Conservation (phyloP, 164 flowering plant species). For the Magnolia officinalis region DNA sequence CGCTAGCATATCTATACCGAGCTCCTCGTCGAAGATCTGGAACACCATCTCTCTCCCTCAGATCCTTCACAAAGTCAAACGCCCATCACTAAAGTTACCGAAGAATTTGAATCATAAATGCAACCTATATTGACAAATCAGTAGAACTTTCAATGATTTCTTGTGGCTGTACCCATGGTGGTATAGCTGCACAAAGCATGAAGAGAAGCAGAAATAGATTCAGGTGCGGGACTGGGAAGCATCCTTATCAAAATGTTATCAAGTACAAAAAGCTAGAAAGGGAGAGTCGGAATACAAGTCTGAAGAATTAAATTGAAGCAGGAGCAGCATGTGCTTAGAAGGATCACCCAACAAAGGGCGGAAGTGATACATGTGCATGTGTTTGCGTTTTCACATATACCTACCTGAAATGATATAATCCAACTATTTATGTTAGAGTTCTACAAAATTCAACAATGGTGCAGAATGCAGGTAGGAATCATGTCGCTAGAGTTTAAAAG, state of each 20-base stretch:
- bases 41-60: slow-evolving; percentile 83
- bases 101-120: slow-evolving; percentile 1
- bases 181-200: background rate
- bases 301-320: background rate
- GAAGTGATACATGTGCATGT: too few species aligned
- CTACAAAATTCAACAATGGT: background rate
- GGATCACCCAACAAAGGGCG: background rate
- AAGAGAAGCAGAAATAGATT: background rate
- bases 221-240: background rate
- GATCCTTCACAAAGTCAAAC: slow-evolving; percentile 42
- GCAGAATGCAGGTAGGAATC: background rate
- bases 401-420: too few species aligned
- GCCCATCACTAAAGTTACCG: slow-evolving; percentile 6
- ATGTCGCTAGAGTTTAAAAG: background rate
- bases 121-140: background rate
- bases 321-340: background rate
- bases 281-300: background rate
- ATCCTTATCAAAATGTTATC: background rate
- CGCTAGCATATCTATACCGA: slow-evolving; percentile 81
- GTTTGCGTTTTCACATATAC: too few species aligned
- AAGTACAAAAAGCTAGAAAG: background rate
- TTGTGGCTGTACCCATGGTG: background rate
- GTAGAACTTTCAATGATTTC: background rate
- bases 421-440: background rate
- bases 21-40: slow-evolving; percentile 89